Evolutionary conservation across 2,329 filamentous ascomycete species (phyloP).

Genomic region (Lachnellula suecica): DNA sequence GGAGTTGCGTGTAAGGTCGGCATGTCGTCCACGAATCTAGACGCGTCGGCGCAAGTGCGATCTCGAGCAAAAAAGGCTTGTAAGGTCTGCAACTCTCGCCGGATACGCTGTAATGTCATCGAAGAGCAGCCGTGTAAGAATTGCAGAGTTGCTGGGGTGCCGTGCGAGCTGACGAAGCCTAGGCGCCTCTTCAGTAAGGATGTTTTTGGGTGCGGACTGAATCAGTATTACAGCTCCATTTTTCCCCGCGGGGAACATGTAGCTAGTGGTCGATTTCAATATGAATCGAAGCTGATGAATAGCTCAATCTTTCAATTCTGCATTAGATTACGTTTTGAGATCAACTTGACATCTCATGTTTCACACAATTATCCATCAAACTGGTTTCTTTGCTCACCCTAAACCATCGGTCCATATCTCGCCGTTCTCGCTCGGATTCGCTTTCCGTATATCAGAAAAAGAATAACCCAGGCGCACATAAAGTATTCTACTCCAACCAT

Average conservation of each 20-base stretch:
- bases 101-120: constrained; percentile 46
- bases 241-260: not conserved
- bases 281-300: not conserved
- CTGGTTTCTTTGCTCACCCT: not conserved
- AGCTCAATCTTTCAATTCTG: too few relatives aligned
- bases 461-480: constrained; percentile 5
- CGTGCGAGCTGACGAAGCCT: constrained; percentile 42
- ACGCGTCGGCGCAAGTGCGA: not conserved
- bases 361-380: too few relatives aligned
- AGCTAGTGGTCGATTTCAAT: not conserved
- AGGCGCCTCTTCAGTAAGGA: constrained; percentile 26
- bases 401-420: constrained; percentile 9
- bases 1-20: too few relatives aligned
- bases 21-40: not conserved
- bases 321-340: too few relatives aligned
- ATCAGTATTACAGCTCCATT: constrained; percentile 12
- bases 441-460: constrained; percentile 11
- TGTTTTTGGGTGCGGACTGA: constrained; percentile 9
- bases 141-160: constrained; percentile 36
- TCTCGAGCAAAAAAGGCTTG: constrained; percentile 42
- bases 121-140: constrained; percentile 43
- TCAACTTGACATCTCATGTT: not conserved
- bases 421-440: constrained; percentile 4
- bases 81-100: constrained; percentile 42
- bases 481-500: constrained; percentile 21